Evolutionary conservation across 225 moss, liverwort and hornwort species (phyloP).

Genomic region (Rhytidiadelphus loreus): DNA sequence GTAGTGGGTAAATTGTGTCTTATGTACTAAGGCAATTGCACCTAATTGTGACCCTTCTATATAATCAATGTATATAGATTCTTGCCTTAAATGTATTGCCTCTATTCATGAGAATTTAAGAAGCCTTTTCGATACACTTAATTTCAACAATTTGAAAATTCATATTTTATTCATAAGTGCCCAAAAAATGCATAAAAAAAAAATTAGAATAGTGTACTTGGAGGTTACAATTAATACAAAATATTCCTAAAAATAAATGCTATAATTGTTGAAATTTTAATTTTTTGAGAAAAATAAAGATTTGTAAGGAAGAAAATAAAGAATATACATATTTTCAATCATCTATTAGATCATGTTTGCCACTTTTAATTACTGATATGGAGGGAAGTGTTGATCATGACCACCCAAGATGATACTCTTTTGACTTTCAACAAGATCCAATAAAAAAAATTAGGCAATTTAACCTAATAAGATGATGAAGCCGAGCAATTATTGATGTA

Average conservation of each 20-base stretch:
- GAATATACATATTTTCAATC: not conserved
- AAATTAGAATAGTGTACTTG: not conserved
- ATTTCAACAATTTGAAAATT: not conserved
- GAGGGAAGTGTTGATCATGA: rapidly evolving
- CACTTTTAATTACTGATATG: not conserved
- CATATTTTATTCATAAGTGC: not conserved
- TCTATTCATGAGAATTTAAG: too few species aligned
- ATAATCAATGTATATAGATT: rapidly evolving
- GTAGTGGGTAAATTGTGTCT: too few species aligned
- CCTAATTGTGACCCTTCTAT: too few species aligned
- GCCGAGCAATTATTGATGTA: too few species aligned
- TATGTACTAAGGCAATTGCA: too few species aligned
- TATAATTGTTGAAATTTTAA: not conserved
- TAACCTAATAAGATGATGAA: too few species aligned
- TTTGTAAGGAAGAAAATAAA: not conserved
- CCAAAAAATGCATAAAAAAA: not conserved
- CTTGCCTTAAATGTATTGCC: not conserved
- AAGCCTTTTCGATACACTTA: rapidly evolving
- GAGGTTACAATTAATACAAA: rapidly evolving
- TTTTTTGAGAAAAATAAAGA: not conserved
- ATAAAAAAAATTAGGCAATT: too few species aligned
- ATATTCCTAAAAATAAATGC: not conserved
- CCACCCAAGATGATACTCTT: rapidly evolving
- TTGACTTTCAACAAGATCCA: too few species aligned
- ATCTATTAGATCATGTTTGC: not conserved